Evolutionary conservation across 768 basidiomycete genomes (phyloP).

Genomic region (Suillus plorans): DNA sequence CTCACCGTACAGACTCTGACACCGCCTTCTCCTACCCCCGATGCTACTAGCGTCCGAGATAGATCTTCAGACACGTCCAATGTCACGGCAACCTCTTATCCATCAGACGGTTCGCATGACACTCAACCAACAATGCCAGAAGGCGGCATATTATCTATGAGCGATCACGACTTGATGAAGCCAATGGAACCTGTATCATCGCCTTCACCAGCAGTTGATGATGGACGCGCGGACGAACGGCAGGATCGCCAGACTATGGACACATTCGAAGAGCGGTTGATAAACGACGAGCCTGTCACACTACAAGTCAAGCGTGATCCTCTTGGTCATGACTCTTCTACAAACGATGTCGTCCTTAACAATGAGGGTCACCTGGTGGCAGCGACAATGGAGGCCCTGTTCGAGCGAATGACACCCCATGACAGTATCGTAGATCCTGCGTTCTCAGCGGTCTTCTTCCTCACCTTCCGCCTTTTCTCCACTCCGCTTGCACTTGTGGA

Average conservation of each 20-base stretch:
- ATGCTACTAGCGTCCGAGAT: conserved; percentile 30
- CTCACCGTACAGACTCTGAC: conserved; percentile 55
- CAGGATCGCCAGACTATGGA: conserved; percentile 32
- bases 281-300: conserved; percentile 51
- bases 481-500: conserved; percentile 75
- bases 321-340: conserved; percentile 71
- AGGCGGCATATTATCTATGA: conserved; percentile 32
- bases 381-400: conserved; percentile 82
- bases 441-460: conserved; percentile 88
- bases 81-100: conserved; percentile 41
- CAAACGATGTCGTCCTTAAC: conserved; percentile 88
- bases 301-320: conserved; percentile 37
- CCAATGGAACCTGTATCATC: conserved; percentile 52
- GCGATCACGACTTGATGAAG: conserved; percentile 32
- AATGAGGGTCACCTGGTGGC: conserved; percentile 88
- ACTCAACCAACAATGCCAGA: conserved; percentile 51
- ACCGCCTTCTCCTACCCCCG: conserved; percentile 24
- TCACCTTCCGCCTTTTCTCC: conserved; percentile 92
- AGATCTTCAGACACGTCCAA: conserved; percentile 53
- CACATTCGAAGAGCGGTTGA: conserved; percentile 53
- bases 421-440: conserved; percentile 86
- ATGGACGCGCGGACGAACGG: conserved; percentile 58
- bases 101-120: conserved; percentile 46
- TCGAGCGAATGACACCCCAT: conserved; percentile 98
- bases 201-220: conserved; percentile 44